Base-by-base conservation (phyloP, 495 filamentous ascomycete species). In the Podospora conica region DNA sequence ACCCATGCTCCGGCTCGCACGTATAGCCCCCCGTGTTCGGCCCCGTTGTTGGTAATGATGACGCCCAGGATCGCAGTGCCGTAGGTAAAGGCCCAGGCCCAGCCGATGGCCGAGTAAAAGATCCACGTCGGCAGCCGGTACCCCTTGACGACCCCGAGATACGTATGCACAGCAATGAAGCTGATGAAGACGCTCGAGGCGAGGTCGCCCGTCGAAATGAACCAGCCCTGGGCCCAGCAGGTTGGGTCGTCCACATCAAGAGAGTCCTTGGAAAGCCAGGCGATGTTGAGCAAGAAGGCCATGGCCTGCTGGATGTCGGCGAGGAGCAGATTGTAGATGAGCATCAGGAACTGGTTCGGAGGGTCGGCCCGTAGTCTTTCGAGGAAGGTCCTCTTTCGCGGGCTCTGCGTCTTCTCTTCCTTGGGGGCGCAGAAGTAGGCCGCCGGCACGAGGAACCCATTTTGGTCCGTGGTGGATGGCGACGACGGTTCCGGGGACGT, bases 271-370 rank as follows among this genome's bases (percentile, higher is more conserved):
- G 72, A 65, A 9, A 89, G 75, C 85, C 88, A 90, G 63, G 83
- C 79, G 56, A 86, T 75, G 67, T 84, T 90, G 33, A 92, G 80
- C 61, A 90, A 67, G 70, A 91, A 91, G n/a, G 87, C 87, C 11
- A 86, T 78, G 1, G 87, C 81, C 74, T 91, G 90, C 69, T 88
- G 86, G 61, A 92, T 78, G 71, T 92, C 90, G 60, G 90, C 90
- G 53, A 91, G 69, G 4, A 93, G 78, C 18, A 93, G 83, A 70
- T 91, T 91, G 73, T 88, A 88, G 60, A 92, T 90, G 15, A 93
- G 82, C 55, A 91, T 69, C 5, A 93, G 81, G 68, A 89, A 90
- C 73, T 93, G 89, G 72, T 91, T 91, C 15, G 78, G 79, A n/a
- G 73, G 73, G 15, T 76, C 63, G 58, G 66, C 68, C 53, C 66